These are phyloP conservation scores for Metschnikowia noctiluminum DNA, from an alignment of 805 yeast genomes.

Conservation along the genomic window DNA sequence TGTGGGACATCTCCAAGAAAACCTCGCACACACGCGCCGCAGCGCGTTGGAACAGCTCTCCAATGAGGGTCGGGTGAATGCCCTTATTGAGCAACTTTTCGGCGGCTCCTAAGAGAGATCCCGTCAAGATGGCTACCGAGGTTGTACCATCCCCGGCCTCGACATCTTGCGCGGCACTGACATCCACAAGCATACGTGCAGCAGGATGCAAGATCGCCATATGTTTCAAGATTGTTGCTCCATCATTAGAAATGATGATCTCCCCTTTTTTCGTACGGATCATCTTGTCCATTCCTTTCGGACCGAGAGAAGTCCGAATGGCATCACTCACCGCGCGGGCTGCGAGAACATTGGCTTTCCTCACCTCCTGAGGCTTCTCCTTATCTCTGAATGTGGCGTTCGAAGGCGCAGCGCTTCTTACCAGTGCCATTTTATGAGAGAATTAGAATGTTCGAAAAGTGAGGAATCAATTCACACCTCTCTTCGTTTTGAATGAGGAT, in stretches of 20 bases:
- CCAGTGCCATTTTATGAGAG: conserved; percentile 17
- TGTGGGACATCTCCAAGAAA: conserved; percentile 77
- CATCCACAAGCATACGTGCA: conserved; percentile 94
- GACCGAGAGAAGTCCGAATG: conserved; percentile 92
- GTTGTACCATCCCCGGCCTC: conserved; percentile 99
- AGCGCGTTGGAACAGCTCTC: conserved; percentile 90
- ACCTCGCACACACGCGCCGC: conserved; percentile 80
- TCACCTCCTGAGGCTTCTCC: conserved; percentile 93
- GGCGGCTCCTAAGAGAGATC: conserved; percentile 92
- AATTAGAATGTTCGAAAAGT: background rate
- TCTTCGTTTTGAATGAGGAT: background rate
- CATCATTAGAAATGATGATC: conserved; percentile 94
- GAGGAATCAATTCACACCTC: no score
- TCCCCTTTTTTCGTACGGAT: conserved; percentile 90
- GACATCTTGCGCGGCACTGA: conserved; percentile 95
- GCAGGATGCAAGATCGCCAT: conserved; percentile 99
- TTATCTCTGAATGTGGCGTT: conserved; percentile 89
- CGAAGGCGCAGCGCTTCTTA: conserved; percentile 42
- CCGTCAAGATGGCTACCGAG: conserved; percentile 92
- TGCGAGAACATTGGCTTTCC: conserved; percentile 83
- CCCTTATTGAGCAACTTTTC: conserved; percentile 86
- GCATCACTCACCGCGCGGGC: conserved; percentile 96
- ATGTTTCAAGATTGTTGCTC: conserved; percentile 93
- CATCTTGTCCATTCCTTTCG: conserved; percentile 99
- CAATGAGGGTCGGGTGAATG: conserved; percentile 92